Percentiles rank a stretch among this genome's conserved stretches.
Conservation (phyloP, 192 early-diverging fungal genomes). For the Backusella liffmaniae region DNA sequence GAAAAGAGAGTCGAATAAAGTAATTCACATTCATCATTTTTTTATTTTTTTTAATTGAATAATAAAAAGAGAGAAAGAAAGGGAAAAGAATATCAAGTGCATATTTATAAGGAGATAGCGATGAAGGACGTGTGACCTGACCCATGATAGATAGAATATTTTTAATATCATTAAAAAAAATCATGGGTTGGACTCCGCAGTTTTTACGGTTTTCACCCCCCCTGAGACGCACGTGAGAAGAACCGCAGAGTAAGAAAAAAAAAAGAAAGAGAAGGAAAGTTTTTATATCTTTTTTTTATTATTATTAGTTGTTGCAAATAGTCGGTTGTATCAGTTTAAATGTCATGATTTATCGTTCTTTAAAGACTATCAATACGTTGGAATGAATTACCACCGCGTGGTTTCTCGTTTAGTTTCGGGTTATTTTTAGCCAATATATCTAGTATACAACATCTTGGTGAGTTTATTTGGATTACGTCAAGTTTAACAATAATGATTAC, state of each 20-base stretch:
- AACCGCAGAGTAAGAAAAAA: background rate
- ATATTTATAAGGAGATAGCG: background rate
- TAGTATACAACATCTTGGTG: slow-evolving; percentile 7
- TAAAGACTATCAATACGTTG: slow-evolving; percentile 57
- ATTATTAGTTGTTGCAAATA: background rate
- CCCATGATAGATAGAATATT: background rate
- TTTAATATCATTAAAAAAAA: background rate
- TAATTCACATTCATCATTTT: slow-evolving; percentile 6
- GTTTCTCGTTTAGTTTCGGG: slow-evolving; percentile 70
- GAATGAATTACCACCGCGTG: slow-evolving; percentile 75
- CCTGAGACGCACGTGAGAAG: background rate
- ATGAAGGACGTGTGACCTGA: background rate
- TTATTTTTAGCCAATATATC: slow-evolving; percentile 71
- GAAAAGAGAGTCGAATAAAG: slow-evolving; percentile 6
- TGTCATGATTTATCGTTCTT: background rate
- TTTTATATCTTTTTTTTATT: background rate
- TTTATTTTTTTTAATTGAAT: background rate
- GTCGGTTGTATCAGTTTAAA: background rate
- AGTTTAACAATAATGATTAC: slow-evolving; percentile 15
- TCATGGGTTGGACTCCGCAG: slow-evolving; percentile 1
- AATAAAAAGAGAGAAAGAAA: background rate
- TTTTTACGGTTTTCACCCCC: background rate
- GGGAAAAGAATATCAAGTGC: background rate
- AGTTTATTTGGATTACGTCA: background rate
- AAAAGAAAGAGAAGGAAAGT: background rate